Evolutionary conservation across 768 basidiomycete species (phyloP).

Genomic region (Collybiopsis confluens): DNA sequence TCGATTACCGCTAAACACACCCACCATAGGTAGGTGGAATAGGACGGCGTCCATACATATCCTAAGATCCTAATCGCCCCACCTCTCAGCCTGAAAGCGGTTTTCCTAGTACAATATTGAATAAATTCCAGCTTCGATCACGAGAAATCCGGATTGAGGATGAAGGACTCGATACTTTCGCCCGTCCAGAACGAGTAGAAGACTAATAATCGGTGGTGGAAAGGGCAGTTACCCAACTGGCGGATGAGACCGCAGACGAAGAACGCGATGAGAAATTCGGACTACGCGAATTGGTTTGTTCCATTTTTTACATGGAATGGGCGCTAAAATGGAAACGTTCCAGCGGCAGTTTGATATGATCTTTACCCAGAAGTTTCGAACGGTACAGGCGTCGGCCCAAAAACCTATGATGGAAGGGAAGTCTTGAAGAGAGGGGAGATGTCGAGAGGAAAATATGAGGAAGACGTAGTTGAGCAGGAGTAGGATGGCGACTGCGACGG

Average conservation of each 20-base stretch:
- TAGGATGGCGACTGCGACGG: conserved; percentile 16
- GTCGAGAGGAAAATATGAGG: conserved; percentile 12
- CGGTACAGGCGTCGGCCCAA: background rate
- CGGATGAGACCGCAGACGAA: background rate
- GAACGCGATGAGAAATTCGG: background rate
- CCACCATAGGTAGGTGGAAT: too few relatives aligned
- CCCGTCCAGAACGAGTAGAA: conserved; percentile 3
- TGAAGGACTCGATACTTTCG: conserved; percentile 21
- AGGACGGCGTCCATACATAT: background rate
- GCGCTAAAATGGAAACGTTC: background rate
- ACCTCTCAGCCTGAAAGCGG: too few relatives aligned
- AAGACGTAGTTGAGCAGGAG: conserved; percentile 12
- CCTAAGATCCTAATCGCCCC: background rate
- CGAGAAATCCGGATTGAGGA: conserved; percentile 30
- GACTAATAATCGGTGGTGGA: background rate
- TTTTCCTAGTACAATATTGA: background rate
- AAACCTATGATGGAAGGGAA: conserved; percentile 11
- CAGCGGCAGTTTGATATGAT: background rate
- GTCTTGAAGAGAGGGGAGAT: conserved; percentile 17
- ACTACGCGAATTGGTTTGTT: background rate
- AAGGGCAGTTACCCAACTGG: background rate
- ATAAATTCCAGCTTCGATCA: conserved; percentile 30
- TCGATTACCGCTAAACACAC: too few relatives aligned
- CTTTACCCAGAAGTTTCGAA: background rate
- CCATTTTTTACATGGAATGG: conserved; percentile 7